Percentiles rank a stretch among this genome's conserved stretches.
Conservation (phyloP, 352 stramenopile species). For the Hyaloperonospora arabidopsidis region DNA sequence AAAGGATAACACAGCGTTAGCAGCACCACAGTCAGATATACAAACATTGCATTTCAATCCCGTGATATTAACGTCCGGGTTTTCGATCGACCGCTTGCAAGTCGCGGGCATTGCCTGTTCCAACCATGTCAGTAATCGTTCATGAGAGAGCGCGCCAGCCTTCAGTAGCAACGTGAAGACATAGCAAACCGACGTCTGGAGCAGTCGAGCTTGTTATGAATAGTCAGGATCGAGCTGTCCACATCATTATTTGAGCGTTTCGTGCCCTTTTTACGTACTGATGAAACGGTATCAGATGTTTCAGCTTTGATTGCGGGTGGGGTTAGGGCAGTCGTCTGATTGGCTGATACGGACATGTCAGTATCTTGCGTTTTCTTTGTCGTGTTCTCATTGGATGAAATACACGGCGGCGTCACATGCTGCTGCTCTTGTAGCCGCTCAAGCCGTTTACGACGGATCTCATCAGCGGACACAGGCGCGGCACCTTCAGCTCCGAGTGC, state of each 20-base stretch:
- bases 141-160: slow-evolving; percentile 40
- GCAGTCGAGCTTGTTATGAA: slow-evolving; percentile 63
- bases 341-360: slow-evolving; percentile 18
- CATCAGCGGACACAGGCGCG: slow-evolving; percentile 31
- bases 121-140: slow-evolving; percentile 67
- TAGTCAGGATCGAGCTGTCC: slow-evolving; percentile 54
- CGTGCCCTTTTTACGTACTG: slow-evolving; percentile 38
- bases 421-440: slow-evolving; percentile 50
- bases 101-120: slow-evolving; percentile 70
- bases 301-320: background rate
- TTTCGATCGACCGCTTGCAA: slow-evolving; percentile 65
- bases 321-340: slow-evolving; percentile 1
- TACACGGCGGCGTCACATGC: slow-evolving; percentile 6
- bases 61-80: slow-evolving; percentile 57
- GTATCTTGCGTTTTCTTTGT: slow-evolving; percentile 7
- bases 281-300: background rate
- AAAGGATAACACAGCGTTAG: slow-evolving; percentile 78
- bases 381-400: slow-evolving; percentile 22
- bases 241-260: slow-evolving; percentile 77
- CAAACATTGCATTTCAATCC: slow-evolving; percentile 65
- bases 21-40: slow-evolving; percentile 74
- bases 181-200: slow-evolving; percentile 51
- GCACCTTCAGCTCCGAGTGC: slow-evolving; percentile 13
- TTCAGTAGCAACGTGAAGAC: slow-evolving; percentile 68
- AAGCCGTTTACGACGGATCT: slow-evolving; percentile 54